Base-by-base conservation (phyloP, 2,329 filamentous ascomycete genomes). In the Ascochyta pisi region DNA sequence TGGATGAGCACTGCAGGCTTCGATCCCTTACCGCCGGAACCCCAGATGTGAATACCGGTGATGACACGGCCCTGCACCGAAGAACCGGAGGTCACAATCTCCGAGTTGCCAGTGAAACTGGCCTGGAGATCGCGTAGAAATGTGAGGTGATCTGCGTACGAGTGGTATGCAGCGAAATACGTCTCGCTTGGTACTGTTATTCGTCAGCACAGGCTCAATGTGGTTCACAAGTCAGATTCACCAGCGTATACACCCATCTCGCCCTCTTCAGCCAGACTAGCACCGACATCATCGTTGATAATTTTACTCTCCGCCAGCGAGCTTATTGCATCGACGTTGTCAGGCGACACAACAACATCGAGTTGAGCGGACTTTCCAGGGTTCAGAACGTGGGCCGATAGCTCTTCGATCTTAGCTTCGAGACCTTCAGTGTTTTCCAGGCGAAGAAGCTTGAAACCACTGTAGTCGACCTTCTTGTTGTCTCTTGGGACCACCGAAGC, bases 1-100 rank as follows among this genome's bases (percentile, higher is more conserved):
- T 73, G 71, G 37, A 73, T 67, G 8, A 74, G 54, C 16, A 74
- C 63, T 27, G 71, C 73, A 41, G 73, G 73, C 66, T 70, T 73
- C 16, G 70, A 71, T 48, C 72, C 71, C 40, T 73, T 71, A n/a
- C 73, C 73, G 0, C 71, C 70, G 26, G 62, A 68, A 7, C 73
- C 73, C 73, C 73, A 76, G 59, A 76, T 74, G 40, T 76, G 73
- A 50, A 76, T 75, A 35, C 73, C 73, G 23, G 68, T 74, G 40
- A 75, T 52, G 15, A 61, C 57, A 22, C 73, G 67, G 37, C 73
- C 71, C 31, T 75, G 65, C 1, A 70, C 66, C 2, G 73, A 75
- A 10, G 61, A 67, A 9, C 73, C 73, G 1, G 69, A 60, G 7
- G 67, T 73, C 34, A 74, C 58, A 29, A 76, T 69, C 53, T 73